Evolutionary conservation across 2,329 filamentous ascomycete genomes (phyloP).

Genomic region (Phialemoniopsis sp.): DNA sequence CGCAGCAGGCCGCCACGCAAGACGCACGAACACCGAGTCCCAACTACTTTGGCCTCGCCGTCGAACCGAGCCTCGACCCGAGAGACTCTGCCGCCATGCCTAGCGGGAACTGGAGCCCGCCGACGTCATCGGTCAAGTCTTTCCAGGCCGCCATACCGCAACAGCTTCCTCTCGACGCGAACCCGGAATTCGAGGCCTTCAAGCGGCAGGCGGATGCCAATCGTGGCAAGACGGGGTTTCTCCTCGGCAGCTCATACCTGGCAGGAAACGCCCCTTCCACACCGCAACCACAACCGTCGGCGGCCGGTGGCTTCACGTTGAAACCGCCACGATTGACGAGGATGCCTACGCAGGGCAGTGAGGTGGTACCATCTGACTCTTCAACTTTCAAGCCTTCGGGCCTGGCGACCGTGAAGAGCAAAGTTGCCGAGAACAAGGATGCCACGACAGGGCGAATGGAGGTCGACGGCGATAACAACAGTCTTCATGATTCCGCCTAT

Average conservation of each 20-base stretch:
- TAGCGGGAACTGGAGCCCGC: slow-evolving; percentile 71
- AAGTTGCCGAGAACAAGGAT: slow-evolving; percentile 2
- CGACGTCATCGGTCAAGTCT: slow-evolving; percentile 66
- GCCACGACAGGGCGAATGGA: slow-evolving; percentile 29
- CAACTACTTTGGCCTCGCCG: slow-evolving; percentile 80
- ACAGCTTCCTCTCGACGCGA: slow-evolving; percentile 67
- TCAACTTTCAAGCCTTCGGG: too few relatives aligned
- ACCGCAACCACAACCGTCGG: slow-evolving; percentile 5
- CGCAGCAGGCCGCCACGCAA: slow-evolving; percentile 7
- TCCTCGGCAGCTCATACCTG: slow-evolving; percentile 42
- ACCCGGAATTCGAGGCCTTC: slow-evolving; percentile 80
- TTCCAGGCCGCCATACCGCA: slow-evolving; percentile 66
- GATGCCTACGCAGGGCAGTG: too few relatives aligned
- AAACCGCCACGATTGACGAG: too few relatives aligned
- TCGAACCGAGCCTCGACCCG: slow-evolving; percentile 57
- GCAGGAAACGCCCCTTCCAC: slow-evolving; percentile 19
- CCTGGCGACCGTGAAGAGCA: too few relatives aligned
- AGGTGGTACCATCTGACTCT: not conserved
- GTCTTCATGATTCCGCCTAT: slow-evolving; percentile 48
- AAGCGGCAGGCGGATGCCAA: slow-evolving; percentile 67
- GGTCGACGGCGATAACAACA: slow-evolving; percentile 38
- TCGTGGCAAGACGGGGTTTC: slow-evolving; percentile 40
- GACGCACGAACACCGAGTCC: slow-evolving; percentile 59
- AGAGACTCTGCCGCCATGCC: slow-evolving; percentile 61
- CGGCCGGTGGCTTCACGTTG: too few relatives aligned